These are phyloP conservation scores for Solanum hybrid DNA, from an alignment of 305 asterid genomes.

Conservation along the genomic window DNA sequence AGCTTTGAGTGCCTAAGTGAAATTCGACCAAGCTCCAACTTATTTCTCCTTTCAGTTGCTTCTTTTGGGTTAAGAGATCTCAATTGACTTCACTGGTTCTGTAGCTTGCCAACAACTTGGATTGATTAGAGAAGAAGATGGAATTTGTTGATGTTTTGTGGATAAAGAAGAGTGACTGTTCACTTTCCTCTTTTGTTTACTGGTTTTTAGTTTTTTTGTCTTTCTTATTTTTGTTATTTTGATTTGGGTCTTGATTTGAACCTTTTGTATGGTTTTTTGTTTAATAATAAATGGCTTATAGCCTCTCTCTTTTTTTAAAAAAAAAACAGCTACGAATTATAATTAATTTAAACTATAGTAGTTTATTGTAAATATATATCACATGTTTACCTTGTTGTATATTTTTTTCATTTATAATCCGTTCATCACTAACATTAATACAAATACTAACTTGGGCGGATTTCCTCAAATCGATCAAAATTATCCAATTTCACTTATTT, in stretches of 20 bases:
- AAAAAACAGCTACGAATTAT: neutral
- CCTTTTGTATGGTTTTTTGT: neutral
- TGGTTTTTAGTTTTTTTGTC: neutral
- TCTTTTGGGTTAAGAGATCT: neutral
- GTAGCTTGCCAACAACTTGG: neutral
- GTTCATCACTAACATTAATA: neutral
- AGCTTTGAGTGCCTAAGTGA: neutral
- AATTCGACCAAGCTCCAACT: neutral
- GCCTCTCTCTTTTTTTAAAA: neutral
- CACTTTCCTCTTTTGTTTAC: neutral
- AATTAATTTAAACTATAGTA: neutral
- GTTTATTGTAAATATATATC: neutral
- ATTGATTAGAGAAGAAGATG: neutral
- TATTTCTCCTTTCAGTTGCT: neutral
- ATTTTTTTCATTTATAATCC: neutral
- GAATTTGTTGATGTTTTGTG: neutral
- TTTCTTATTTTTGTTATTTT: neutral
- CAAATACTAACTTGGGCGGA: neutral
- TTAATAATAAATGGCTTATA: neutral
- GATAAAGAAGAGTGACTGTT: neutral
- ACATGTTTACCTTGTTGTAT: neutral
- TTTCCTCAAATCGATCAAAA: neutral
- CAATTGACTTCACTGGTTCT: neutral
- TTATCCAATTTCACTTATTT: neutral
- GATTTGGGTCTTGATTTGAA: neutral